phyloP scores from a whole-genome alignment of 1,284 basidiomycete genomes.

The Paramarasmius palmivorus region DNA sequence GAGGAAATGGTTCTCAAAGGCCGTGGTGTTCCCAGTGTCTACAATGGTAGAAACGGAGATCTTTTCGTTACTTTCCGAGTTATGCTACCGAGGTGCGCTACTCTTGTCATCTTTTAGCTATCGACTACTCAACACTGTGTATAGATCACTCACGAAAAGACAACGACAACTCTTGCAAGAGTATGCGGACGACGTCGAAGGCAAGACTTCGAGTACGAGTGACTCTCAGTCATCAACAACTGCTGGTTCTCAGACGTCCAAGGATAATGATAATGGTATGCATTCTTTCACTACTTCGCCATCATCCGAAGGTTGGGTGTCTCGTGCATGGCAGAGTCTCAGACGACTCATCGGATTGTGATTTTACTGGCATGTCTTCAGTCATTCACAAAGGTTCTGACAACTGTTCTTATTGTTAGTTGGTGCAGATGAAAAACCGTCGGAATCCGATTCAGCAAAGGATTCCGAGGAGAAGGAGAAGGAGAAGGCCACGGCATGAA shows the following conservation, averaged over 20 bases:
- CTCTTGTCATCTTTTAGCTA: conserved; percentile 26
- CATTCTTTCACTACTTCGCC: conserved; percentile 57
- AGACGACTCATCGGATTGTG: conserved; percentile 69
- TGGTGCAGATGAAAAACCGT: conserved; percentile 7
- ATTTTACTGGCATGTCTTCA: conserved; percentile 52
- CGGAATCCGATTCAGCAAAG: conserved; percentile 18
- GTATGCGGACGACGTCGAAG: conserved; percentile 93
- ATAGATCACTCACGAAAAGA: conserved; percentile 76
- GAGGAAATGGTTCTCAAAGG: conserved; percentile 96
- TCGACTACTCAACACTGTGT: conserved; percentile 16
- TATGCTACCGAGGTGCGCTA: conserved; percentile 82
- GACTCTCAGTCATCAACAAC: conserved; percentile 23
- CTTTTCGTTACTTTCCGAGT: conserved; percentile 90
- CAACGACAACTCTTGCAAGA: conserved; percentile 88
- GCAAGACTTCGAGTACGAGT: conserved; percentile 38
- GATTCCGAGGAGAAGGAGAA: conserved; percentile 26
- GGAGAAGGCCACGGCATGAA: conserved; percentile 44
- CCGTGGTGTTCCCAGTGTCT: conserved; percentile 79
- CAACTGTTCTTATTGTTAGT: conserved; percentile 13
- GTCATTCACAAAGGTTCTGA: conserved; percentile 9
- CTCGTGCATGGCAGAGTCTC: conserved; percentile 66
- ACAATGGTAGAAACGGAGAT: conserved; percentile 78
- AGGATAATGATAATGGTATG: conserved; percentile 70
- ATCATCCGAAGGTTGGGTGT: conserved; percentile 63
- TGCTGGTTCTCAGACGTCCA: conserved; percentile 27